Base-by-base conservation (phyloP, 2,329 filamentous ascomycete species). In the Triangularia setosa region DNA sequence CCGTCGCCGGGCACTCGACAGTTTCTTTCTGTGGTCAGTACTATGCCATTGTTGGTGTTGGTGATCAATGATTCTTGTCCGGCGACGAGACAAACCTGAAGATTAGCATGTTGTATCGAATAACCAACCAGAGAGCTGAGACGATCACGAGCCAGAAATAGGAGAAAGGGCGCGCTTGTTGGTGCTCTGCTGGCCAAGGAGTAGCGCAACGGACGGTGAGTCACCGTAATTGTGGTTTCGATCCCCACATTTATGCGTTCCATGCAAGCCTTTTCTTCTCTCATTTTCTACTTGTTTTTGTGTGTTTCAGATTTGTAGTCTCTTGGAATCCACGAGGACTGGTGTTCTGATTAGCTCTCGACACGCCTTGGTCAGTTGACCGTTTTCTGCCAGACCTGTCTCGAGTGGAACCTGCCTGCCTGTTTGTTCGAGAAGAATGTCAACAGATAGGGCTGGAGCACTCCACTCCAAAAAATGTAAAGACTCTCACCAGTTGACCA, bases 141-240 rank as follows among this genome's bases (percentile, higher is more conserved):
- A 44, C 27, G 40, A n/a, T 18, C 40, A 21, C 4, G 9, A 21
- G 40, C 21, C 44, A 58, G 27, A 58, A 63, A 44, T 35, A 30
- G 28, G 11, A 58, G 14, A 52, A n/a, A 25, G 23, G 33, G 58
- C 35, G 18, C 33, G 33, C n/a, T 18, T 59, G 53, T 62, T 57
- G 56, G 48, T 64, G 62, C 54, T n/a, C n/a, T 55, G 52, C 57
- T 68, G 65, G 64, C 27, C 56, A 33, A n/a, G 40, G 40, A 48
- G 40, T 48, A 48, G 40, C 18, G 40, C 40, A n/a, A 48, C 40
- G 40, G 40, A 24, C 24, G 64, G 64, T 68, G 67, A 68, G 64
- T 68, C 67, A 68, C 63, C 25, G 21, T 60, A 27, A 25, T 16
- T 53, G 5, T 62, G 52, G 23, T 58, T 58, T 59, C 33, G 21